A percentile compares a stretch with the other conserved stretches of the same genome.
Conservation (phyloP, 2,329 filamentous ascomycete genomes). For the Hypomyces rosellus region DNA sequence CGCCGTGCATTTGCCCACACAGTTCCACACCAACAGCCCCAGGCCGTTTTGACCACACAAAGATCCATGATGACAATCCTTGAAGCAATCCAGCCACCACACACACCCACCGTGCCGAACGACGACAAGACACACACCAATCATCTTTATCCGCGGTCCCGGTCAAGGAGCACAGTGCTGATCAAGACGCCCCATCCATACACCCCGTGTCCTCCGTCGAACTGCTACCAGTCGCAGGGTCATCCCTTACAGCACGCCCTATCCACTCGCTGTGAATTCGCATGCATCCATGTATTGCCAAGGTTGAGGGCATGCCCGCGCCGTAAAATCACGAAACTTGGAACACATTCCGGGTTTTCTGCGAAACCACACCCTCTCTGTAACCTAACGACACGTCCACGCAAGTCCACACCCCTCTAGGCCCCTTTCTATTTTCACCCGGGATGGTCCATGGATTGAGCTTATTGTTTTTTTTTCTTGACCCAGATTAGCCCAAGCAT, state of each 20-base stretch:
- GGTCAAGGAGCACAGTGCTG: constrained; percentile 10
- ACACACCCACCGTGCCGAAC: background rate
- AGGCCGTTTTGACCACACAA: constrained; percentile 16
- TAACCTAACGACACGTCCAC: too few relatives aligned
- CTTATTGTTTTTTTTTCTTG: background rate
- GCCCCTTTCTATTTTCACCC: background rate
- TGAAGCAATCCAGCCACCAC: constrained; percentile 18
- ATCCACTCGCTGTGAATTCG: too few relatives aligned
- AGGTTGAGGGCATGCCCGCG: too few relatives aligned
- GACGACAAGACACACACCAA: constrained; percentile 9
- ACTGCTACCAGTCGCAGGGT: background rate
- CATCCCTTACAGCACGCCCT: background rate
- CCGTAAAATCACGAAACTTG: background rate
- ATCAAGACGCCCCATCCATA: constrained; percentile 5
- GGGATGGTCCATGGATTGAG: background rate
- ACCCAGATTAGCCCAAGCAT: background rate
- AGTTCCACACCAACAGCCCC: constrained; percentile 12
- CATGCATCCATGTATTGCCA: too few relatives aligned
- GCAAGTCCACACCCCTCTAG: background rate
- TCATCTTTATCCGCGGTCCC: constrained; percentile 16
- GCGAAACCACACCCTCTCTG: background rate
- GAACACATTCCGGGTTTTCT: background rate
- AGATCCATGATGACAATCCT: constrained; percentile 22
- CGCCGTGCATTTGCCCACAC: constrained; percentile 13
- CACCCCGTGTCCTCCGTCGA: constrained; percentile 1